Evolutionary conservation across 2,329 filamentous ascomycete species (phyloP).

Genomic region (Penicillium sp.): DNA sequence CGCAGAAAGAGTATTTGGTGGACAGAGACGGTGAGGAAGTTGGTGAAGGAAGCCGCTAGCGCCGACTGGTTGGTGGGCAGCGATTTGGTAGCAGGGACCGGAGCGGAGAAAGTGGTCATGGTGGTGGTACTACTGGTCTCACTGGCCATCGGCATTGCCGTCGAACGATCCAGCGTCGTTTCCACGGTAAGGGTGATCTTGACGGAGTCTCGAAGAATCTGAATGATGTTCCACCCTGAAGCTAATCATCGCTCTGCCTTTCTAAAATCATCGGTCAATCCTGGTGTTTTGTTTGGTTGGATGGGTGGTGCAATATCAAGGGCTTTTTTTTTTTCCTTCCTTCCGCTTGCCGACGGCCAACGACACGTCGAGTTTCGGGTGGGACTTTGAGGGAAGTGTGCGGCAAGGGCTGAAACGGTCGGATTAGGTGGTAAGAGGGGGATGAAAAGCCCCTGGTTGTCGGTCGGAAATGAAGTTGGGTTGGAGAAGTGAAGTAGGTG

Average conservation of each 20-base stretch:
- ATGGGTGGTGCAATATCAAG: slow-evolving; percentile 11
- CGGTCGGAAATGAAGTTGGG: neutral
- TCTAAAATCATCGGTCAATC: slow-evolving; percentile 30
- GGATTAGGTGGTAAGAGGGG: neutral
- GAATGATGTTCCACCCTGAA: slow-evolving; percentile 41
- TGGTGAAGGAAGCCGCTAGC: slow-evolving; percentile 66
- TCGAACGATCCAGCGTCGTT: slow-evolving; percentile 30
- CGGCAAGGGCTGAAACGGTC: slow-evolving; percentile 1
- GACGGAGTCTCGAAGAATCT: slow-evolving; percentile 39
- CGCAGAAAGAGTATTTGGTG: slow-evolving; percentile 86
- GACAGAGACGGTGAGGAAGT: slow-evolving; percentile 75
- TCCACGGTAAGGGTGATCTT: slow-evolving; percentile 34
- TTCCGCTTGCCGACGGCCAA: slow-evolving; percentile 10
- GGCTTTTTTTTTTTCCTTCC: too few relatives aligned
- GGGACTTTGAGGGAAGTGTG: slow-evolving; percentile 3
- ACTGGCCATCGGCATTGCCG: slow-evolving; percentile 42
- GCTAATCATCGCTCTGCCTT: slow-evolving; percentile 44
- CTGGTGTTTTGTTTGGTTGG: slow-evolving; percentile 1
- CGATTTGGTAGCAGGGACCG: slow-evolving; percentile 39
- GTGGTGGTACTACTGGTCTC: slow-evolving; percentile 40
- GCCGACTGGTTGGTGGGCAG: slow-evolving; percentile 50
- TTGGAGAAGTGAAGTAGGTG: neutral
- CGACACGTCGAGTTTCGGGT: slow-evolving; percentile 1
- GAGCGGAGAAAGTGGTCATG: slow-evolving; percentile 40
- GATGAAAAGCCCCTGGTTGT: neutral